Evolutionary conservation across 2,329 filamentous ascomycete genomes (phyloP).

Genomic region (Zymoseptoria brevis): DNA sequence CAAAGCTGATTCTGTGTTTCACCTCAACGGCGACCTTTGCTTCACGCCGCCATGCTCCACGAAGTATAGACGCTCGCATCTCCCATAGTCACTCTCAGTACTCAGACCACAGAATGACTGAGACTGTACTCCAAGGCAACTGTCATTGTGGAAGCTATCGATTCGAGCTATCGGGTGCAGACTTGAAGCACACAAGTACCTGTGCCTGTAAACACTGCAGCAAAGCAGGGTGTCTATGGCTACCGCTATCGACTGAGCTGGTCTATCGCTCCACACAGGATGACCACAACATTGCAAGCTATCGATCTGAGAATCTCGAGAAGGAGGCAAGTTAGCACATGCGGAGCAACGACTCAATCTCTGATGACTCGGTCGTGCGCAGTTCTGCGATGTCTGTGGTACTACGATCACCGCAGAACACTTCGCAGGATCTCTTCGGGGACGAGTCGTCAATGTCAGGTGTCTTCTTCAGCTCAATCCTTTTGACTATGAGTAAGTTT

Average conservation of each 20-base stretch:
- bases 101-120: not conserved
- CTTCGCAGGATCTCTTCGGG: not conserved
- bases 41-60: not conserved
- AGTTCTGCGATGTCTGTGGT: not conserved
- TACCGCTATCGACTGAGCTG: not conserved
- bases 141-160: constrained; percentile 3
- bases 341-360: not conserved
- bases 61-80: not conserved
- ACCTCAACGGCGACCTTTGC: too few relatives aligned
- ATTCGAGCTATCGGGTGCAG: not conserved
- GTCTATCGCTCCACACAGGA: not conserved
- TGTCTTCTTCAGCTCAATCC: not conserved
- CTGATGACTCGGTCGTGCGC: not conserved
- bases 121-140: not conserved
- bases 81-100: not conserved
- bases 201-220: not conserved
- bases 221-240: constrained; percentile 1
- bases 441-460: constrained; percentile 1
- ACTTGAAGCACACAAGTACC: not conserved
- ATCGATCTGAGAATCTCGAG: not conserved
- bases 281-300: not conserved
- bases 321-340: not conserved
- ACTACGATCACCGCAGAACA: not conserved
- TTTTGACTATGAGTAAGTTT: not conserved
- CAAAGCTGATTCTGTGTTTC: too few relatives aligned